Evolutionary conservation across 2,329 filamentous ascomycete species (phyloP).

Genomic region (Cladosporium velox): DNA sequence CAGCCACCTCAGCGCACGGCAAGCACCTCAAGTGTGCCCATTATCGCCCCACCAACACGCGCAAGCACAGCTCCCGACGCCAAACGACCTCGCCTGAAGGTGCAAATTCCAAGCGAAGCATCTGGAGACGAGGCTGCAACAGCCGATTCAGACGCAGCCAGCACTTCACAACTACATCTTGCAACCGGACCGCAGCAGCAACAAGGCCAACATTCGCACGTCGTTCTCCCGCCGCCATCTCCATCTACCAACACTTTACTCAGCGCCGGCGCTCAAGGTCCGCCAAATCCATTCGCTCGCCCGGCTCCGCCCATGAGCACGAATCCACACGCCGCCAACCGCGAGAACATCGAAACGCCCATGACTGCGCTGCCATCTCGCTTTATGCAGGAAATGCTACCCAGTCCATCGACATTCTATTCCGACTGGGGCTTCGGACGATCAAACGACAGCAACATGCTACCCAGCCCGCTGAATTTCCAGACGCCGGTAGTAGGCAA

Average conservation of each 20-base stretch:
- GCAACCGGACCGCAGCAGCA: slow-evolving; percentile 23
- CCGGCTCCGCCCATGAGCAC: slow-evolving; percentile 72
- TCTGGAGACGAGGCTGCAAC: slow-evolving; percentile 72
- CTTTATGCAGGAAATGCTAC: slow-evolving; percentile 84
- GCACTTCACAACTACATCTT: slow-evolving; percentile 63
- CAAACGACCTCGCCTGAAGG: slow-evolving; percentile 79
- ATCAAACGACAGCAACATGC: slow-evolving; percentile 71
- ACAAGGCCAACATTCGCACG: slow-evolving; percentile 50
- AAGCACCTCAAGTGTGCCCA: slow-evolving; percentile 65
- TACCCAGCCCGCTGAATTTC: slow-evolving; percentile 91
- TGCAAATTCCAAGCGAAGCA: slow-evolving; percentile 91
- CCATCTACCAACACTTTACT: slow-evolving; percentile 83
- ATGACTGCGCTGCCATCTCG: slow-evolving; percentile 92
- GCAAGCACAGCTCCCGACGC: slow-evolving; percentile 75
- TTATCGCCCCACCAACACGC: slow-evolving; percentile 72
- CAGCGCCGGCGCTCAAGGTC: slow-evolving; percentile 87
- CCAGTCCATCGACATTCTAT: slow-evolving; percentile 90
- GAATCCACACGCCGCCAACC: slow-evolving; percentile 39
- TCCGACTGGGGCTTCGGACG: slow-evolving; percentile 80
- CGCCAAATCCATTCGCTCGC: slow-evolving; percentile 92
- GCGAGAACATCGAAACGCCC: slow-evolving; percentile 68
- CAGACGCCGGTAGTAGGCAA: slow-evolving; percentile 68
- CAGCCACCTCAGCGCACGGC: slow-evolving; percentile 52
- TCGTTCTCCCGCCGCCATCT: slow-evolving; percentile 89
- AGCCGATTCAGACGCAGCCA: slow-evolving; percentile 65